Conservation (phyloP, 2,329 filamentous ascomycete species). For the Leptographium wingfieldii region DNA sequence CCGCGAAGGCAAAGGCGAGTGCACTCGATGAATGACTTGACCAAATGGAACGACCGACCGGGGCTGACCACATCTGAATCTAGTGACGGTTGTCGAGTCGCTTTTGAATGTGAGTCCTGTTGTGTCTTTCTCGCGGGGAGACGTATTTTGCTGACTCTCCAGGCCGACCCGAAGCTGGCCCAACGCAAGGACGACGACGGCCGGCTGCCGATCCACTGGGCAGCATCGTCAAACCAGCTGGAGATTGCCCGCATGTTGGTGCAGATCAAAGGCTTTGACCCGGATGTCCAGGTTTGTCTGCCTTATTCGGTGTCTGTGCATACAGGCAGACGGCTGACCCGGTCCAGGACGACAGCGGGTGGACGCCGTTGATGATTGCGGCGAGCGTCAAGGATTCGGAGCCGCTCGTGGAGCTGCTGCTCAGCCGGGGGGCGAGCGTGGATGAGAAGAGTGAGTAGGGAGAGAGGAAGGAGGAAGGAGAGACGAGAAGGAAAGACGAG, state of each 20-base stretch:
- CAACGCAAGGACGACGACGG: slow-evolving; percentile 68
- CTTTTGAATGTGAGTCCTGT: slow-evolving; percentile 47
- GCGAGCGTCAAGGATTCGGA: slow-evolving; percentile 62
- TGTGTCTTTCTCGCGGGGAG: not conserved
- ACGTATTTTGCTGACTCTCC: not conserved
- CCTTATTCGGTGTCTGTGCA: slow-evolving; percentile 26
- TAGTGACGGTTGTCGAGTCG: slow-evolving; percentile 51
- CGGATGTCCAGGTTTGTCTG: slow-evolving; percentile 56
- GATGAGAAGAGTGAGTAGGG: slow-evolving; percentile 52
- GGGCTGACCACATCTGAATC: not conserved
- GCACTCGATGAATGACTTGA: not conserved
- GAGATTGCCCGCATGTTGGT: slow-evolving; percentile 63
- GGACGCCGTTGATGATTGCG: slow-evolving; percentile 78
- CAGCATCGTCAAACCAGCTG: slow-evolving; percentile 67
- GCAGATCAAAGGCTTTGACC: slow-evolving; percentile 62
- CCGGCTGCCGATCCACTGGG: slow-evolving; percentile 89
- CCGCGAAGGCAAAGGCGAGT: slow-evolving; percentile 68
- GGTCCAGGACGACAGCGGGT: slow-evolving; percentile 59
- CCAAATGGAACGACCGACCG: not conserved
- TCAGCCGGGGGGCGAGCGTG: slow-evolving; percentile 57
- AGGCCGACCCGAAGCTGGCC: slow-evolving; percentile 72
- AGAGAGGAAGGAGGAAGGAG: no score
- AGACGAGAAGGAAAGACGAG: not conserved
- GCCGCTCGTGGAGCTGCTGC: slow-evolving; percentile 51
- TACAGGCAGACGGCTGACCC: not conserved